Percentiles rank a stretch among this genome's conserved stretches.
phyloP scores from a whole-genome alignment of 169 alveolate species.

The Ichthyophthirius multifiliis region DNA sequence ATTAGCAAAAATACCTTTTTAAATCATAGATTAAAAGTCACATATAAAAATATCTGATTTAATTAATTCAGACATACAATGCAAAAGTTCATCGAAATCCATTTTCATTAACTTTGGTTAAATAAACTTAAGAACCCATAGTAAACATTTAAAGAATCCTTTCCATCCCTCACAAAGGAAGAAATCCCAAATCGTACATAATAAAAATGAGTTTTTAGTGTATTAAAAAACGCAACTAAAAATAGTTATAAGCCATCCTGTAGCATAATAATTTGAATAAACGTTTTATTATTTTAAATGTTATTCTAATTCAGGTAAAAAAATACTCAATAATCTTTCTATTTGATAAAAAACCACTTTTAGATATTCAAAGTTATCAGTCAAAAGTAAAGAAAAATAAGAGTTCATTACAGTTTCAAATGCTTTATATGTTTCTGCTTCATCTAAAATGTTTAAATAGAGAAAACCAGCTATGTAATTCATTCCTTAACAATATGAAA shows the following conservation, averaged over 20 bases:
- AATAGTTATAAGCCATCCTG: conserved; percentile 40
- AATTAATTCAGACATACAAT: conserved; percentile 18
- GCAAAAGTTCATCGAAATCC: conserved; percentile 39
- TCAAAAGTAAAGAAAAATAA: conserved; percentile 10
- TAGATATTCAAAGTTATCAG: conserved; percentile 5
- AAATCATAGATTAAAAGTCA: too few species aligned
- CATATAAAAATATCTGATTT: conserved; percentile 4
- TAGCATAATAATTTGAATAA: conserved; percentile 32
- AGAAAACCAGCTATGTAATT: conserved; percentile 42
- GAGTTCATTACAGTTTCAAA: conserved; percentile 30
- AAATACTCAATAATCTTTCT: conserved; percentile 30
- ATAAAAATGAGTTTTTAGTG: conserved; percentile 2
- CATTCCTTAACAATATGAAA: conserved; percentile 46
- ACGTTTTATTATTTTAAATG: conserved; percentile 27
- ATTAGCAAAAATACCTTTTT: too few species aligned
- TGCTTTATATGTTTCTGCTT: conserved; percentile 20
- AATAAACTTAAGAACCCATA: not conserved
- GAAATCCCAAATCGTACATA: conserved; percentile 31
- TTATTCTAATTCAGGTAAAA: conserved; percentile 28
- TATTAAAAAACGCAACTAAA: conserved; percentile 30
- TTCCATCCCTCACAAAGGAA: conserved; percentile 44
- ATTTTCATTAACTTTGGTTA: not conserved
- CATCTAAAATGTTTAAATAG: conserved; percentile 16
- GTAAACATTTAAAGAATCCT: conserved; percentile 33
- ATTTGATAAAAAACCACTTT: conserved; percentile 32